These are phyloP conservation scores for Elongisporangium undulatum DNA, from an alignment of 352 stramenopile genomes.

Conservation along the genomic window DNA sequence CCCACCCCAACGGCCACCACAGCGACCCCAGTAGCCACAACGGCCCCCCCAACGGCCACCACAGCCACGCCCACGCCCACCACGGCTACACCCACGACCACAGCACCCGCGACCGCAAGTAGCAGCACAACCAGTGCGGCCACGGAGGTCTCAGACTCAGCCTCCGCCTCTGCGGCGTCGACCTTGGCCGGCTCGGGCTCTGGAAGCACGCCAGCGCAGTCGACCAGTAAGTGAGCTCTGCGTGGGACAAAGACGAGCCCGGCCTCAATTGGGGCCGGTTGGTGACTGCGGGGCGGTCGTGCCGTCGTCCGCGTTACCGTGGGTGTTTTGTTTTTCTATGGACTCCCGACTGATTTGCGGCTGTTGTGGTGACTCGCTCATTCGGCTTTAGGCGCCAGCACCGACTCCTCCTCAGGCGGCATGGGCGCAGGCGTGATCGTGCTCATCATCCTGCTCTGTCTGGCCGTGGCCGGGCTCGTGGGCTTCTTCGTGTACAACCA, in stretches of 20 bases:
- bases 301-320: not conserved
- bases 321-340: too few species aligned
- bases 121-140: not conserved
- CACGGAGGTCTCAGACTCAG: not conserved
- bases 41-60: not conserved
- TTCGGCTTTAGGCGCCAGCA: not conserved
- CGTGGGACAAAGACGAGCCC: not conserved
- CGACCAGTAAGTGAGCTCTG: not conserved
- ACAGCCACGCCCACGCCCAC: not conserved
- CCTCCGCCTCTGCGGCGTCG: not conserved
- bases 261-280: not conserved
- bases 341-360: not conserved
- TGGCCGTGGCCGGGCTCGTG: slow-evolving; percentile 23
- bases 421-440: slow-evolving; percentile 41
- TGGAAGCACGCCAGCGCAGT: not conserved
- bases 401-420: not conserved
- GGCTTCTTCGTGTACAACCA: slow-evolving; percentile 38
- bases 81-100: not conserved
- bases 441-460: slow-evolving; percentile 35
- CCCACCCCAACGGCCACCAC: not conserved
- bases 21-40: not conserved
- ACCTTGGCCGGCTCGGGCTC: not conserved
- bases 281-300: not conserved
- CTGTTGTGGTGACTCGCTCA: not conserved
- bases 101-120: not conserved